Base-by-base conservation (phyloP, 2,329 filamentous ascomycete genomes). In the Ophiostoma sp. region DNA sequence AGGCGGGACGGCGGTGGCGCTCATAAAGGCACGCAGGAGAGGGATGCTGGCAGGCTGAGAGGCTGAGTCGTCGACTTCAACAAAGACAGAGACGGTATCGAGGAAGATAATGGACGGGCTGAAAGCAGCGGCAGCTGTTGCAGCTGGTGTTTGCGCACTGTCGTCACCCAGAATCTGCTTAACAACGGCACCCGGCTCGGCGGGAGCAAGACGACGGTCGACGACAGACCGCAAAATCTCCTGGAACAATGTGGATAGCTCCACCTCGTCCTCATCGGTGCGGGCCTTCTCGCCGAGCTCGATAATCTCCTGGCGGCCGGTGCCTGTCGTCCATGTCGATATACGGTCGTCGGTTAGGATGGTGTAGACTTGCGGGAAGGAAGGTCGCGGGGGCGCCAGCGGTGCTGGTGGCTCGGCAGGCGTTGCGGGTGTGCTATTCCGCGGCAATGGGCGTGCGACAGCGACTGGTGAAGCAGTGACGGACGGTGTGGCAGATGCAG, bases 181-280 rank as follows among this genome's bases (percentile, higher is more conserved):
- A 73, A 97, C 87, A 72, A 90, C 88, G 25, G 82, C 84, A 33
- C 95, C 95, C 66, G 93, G 91, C 78, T 95, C 92, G 6, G 82
- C 80, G 2, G 93, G 85, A 52, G 88, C 85, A 63, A 98, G 82
- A 68, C 90, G 88, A 57, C 86, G 87, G 78, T 94, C 91, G 15
- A 97, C 83, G 22, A 91, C 90, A 45, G 93, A 90, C 75, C 91
- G 90, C 48, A 96, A 88, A 50, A 98, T 88, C 80, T 99, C 96
- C 82, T 97, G 93, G 77, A 95, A 94, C 28, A 97, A 84, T 17
- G 87, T 87, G 39, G 91, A 90, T 50, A 97, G 84, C 73, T 90
- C 88, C 63, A 91, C 85, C 8, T 88, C 84, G 78, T 97, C 91
- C 76, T 92, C 89, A 76, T 92, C 87, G 48, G 88, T 83, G 77